phyloP scores from a whole-genome alignment of 257 asterid genomes.

The Lycium ferocissimum region DNA sequence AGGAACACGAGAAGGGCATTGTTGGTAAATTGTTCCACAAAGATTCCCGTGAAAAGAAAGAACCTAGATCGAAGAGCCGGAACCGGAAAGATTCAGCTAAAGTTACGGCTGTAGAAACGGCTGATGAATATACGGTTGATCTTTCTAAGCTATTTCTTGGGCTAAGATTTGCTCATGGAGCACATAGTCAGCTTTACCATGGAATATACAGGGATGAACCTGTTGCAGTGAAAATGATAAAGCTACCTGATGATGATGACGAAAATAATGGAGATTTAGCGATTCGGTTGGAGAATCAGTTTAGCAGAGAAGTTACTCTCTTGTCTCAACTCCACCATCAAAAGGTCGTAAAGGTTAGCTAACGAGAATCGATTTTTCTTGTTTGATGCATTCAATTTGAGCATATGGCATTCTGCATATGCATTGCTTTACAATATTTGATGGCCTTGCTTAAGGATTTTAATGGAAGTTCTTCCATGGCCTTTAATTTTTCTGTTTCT shows the following conservation, averaged over 20 bases:
- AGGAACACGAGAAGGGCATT: conserved; percentile 35
- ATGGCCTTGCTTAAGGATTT: conserved; percentile 7
- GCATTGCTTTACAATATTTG: background rate
- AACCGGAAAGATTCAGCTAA: conserved; percentile 42
- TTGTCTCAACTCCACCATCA: conserved; percentile 52
- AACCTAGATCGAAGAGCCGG: conserved; percentile 32
- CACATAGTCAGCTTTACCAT: conserved; percentile 57
- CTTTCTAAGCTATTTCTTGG: conserved; percentile 53
- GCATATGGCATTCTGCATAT: conserved; percentile 15
- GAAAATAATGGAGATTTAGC: conserved; percentile 42
- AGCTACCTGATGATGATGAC: conserved; percentile 46
- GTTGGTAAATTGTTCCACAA: conserved; percentile 38
- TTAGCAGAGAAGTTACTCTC: conserved; percentile 46
- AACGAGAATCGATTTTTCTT: background rate
- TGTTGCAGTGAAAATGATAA: conserved; percentile 52
- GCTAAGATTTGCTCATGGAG: conserved; percentile 53
- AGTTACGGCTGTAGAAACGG: conserved; percentile 46
- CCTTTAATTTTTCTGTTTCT: background rate
- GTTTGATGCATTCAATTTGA: background rate
- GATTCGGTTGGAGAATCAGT: conserved; percentile 47
- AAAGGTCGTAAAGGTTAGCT: conserved; percentile 47
- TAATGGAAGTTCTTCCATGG: conserved; percentile 11
- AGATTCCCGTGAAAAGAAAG: conserved; percentile 35
- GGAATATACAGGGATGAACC: conserved; percentile 50
- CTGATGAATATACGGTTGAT: conserved; percentile 43